These are phyloP conservation scores for Kwoniella sp. DNA, from an alignment of 768 basidiomycete genomes.

Conservation along the genomic window DNA sequence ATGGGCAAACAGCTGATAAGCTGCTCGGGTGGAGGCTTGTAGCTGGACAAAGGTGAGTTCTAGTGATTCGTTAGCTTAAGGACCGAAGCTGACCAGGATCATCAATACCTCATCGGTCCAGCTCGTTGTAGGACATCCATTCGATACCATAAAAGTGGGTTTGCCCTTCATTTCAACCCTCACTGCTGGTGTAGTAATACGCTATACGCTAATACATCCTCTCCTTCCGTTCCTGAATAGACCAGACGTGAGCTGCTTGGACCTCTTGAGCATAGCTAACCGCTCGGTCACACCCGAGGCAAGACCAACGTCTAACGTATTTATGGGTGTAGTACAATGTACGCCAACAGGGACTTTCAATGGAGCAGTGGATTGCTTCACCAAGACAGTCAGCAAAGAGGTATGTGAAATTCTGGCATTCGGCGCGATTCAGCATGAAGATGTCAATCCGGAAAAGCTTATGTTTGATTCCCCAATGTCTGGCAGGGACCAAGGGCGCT, in stretches of 20 bases:
- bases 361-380: constrained; percentile 45
- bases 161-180: too few relatives aligned
- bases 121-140: constrained; percentile 45
- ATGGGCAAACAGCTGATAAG: too few relatives aligned
- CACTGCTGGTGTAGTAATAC: too few relatives aligned
- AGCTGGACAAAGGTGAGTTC: constrained; percentile 45
- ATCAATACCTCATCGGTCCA: neutral
- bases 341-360: constrained; percentile 39
- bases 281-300: too few relatives aligned
- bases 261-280: neutral
- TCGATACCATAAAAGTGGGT: constrained; percentile 50
- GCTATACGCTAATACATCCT: too few relatives aligned
- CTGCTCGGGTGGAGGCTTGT: too few relatives aligned
- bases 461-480: neutral
- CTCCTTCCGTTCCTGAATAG: too few relatives aligned
- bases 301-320: too few relatives aligned
- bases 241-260: constrained; percentile 41
- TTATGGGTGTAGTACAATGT: constrained; percentile 37
- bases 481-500: constrained; percentile 44
- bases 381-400: constrained; percentile 41
- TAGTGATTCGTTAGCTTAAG: neutral
- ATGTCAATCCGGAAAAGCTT: neutral
- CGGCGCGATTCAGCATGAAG: neutral
- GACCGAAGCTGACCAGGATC: neutral
- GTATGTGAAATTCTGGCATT: constrained; percentile 16